Percentiles rank a stretch among this genome's conserved stretches.
Conservation (phyloP, 2,329 filamentous ascomycete species). For the Chrysoporthe deuterocubensis region DNA sequence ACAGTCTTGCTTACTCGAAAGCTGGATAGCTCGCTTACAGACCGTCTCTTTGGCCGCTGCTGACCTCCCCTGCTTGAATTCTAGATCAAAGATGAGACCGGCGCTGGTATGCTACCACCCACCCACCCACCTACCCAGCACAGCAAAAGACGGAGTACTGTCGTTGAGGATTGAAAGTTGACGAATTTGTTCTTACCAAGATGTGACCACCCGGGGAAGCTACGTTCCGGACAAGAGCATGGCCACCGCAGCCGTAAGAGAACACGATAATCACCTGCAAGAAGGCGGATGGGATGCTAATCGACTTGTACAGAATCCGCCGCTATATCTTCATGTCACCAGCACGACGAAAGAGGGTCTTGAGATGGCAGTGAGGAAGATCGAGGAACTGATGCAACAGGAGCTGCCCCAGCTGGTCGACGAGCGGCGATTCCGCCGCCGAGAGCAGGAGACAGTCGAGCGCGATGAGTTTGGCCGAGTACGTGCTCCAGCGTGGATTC, state of each 20-base stretch:
- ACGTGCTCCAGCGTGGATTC: conserved; percentile 29
- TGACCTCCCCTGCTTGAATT: conserved; percentile 84
- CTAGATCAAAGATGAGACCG: conserved; percentile 99
- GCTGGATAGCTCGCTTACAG: conserved; percentile 66
- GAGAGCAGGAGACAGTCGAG: conserved; percentile 49
- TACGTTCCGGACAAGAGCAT: conserved; percentile 98
- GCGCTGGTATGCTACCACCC: conserved; percentile 88
- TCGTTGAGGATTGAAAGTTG: conserved; percentile 56
- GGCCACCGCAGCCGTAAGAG: conserved; percentile 86
- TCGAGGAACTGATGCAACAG: conserved; percentile 94
- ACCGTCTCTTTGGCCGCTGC: conserved; percentile 83
- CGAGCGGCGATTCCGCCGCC: conserved; percentile 78
- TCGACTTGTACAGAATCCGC: conserved; percentile 71
- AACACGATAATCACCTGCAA: background rate
- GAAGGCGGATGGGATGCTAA: conserved; percentile 18
- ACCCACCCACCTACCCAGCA: conserved; percentile 40
- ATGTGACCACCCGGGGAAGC: conserved; percentile 96
- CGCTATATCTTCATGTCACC: conserved; percentile 92
- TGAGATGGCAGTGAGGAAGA: conserved; percentile 83
- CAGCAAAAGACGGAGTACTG: conserved; percentile 5
- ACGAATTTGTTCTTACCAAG: conserved; percentile 69
- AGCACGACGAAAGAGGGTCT: conserved; percentile 91
- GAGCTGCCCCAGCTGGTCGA: conserved; percentile 95
- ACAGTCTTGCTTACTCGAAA: conserved; percentile 71
- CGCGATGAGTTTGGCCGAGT: conserved; percentile 33